Evolutionary conservation across 371 early-diverging fungal genomes (phyloP).

Genomic region (Entomophthora muscae): DNA sequence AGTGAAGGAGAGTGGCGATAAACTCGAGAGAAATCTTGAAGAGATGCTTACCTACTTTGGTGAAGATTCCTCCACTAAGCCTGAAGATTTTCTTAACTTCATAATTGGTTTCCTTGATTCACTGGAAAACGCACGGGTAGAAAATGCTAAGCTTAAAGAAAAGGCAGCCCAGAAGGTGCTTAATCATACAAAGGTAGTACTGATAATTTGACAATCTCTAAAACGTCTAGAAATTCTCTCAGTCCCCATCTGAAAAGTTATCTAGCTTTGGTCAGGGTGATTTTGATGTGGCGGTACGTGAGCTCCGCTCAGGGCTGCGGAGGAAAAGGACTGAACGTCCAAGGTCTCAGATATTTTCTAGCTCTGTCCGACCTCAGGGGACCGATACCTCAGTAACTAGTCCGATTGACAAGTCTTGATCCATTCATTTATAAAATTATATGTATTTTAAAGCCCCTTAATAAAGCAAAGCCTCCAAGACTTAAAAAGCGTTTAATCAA

Average conservation of each 20-base stretch:
- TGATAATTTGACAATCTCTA: background rate
- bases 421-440: no score
- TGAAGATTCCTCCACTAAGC: constrained; percentile 66
- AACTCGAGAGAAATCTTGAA: constrained; percentile 45
- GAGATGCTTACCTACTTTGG: constrained; percentile 56
- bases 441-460: no score
- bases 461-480: no score
- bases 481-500: no score
- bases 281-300: constrained; percentile 12
- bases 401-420: no score
- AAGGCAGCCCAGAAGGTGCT: background rate
- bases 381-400: no score
- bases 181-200: background rate
- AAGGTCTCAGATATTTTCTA: no score
- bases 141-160: constrained; percentile 10
- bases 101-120: constrained; percentile 20
- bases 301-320: constrained; percentile 11
- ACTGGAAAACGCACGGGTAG: constrained; percentile 13
- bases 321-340: constrained; percentile 5
- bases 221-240: background rate
- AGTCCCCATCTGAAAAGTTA: background rate
- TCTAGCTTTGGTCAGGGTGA: constrained; percentile 10
- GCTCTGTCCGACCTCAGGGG: no score
- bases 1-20: constrained; percentile 25
- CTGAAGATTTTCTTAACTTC: constrained; percentile 79